Evolutionary conservation across 352 stramenopile species (phyloP), one percentile per base, ranked within the genome.

Genomic region (Pythium folliculosum): DNA sequence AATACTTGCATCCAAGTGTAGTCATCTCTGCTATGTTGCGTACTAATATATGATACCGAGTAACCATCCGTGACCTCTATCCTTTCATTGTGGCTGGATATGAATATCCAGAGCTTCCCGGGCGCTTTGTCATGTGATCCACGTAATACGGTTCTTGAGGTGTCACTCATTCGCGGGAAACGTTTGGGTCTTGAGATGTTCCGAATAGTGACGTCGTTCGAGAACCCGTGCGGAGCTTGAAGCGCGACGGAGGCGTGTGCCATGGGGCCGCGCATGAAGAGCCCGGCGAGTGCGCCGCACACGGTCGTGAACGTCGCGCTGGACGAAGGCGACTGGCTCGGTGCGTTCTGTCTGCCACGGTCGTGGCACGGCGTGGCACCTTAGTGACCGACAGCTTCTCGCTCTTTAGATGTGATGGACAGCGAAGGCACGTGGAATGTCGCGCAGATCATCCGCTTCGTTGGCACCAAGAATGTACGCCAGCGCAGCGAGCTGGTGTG

Each of bases 381-480:
- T 2, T 1, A 40, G 4, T 14, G 35, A 40, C 35, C 35, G 14
- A 51, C 27, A 59, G 38, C 27, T 19, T 17, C 10, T 54, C 38
- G 3, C 21, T 8, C 8, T 30, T 6, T 45, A 91, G 83, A 91
- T 54, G 81, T 89, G 3, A 62, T 91, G 72, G 81, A 91, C 52
- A 49, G 58, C 53, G 81, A 86, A 58, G 83, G 80, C 21, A 75
- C 86, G 40, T 91, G 83, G 83, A 91, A 91, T 52, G 81, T 89
- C 22, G 83, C 81, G 45, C 76, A 77, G 51, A 77, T 89, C 43
- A 56, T 87, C 37, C 65, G 49, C 32, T 62, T 77, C 45, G 54
- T 57, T 16, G 53, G 43, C 13, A 6, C 40, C 8, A 63, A n/a
- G 13, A 56, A 57, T n/a, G 51, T 57, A 22, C 51, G 30, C 13